These are phyloP conservation scores for Aspergillus cavernicola DNA, from an alignment of 495 filamentous ascomycete genomes.

Conservation along the genomic window DNA sequence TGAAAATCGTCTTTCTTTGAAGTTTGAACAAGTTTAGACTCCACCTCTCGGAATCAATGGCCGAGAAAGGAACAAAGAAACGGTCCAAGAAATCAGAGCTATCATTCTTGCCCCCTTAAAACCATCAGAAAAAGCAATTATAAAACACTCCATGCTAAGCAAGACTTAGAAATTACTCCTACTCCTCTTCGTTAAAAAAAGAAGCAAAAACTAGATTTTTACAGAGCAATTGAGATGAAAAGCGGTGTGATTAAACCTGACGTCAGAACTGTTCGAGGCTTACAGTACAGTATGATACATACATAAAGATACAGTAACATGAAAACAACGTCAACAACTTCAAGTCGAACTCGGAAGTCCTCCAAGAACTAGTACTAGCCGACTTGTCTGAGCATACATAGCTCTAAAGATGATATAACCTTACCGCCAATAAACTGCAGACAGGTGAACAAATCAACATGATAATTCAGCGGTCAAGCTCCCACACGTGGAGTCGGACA, in stretches of 20 bases:
- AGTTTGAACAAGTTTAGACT: neutral
- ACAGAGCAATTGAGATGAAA: neutral
- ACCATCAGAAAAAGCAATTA: too few species aligned
- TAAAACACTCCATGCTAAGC: too few species aligned
- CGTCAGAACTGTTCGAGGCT: neutral
- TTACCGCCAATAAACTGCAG: too few species aligned
- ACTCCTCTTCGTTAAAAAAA: neutral
- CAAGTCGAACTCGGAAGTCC: too few species aligned
- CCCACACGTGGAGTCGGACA: constrained; percentile 32
- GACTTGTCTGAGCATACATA: too few species aligned
- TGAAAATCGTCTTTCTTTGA: neutral
- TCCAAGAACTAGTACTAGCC: too few species aligned
- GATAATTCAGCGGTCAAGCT: constrained; percentile 27
- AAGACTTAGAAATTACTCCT: too few species aligned
- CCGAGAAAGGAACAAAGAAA: neutral
- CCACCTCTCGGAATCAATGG: neutral
- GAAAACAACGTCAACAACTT: too few species aligned
- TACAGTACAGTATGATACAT: too few species aligned
- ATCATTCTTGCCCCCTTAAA: too few species aligned
- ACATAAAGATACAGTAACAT: too few species aligned
- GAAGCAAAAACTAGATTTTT: neutral
- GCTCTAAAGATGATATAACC: too few species aligned
- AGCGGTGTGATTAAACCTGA: constrained; percentile 6
- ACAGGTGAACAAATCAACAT: constrained; percentile 12
- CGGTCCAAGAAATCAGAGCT: neutral